phyloP scores from a whole-genome alignment of 2,329 filamentous ascomycete species.

The Akanthomyces dipterigenus region DNA sequence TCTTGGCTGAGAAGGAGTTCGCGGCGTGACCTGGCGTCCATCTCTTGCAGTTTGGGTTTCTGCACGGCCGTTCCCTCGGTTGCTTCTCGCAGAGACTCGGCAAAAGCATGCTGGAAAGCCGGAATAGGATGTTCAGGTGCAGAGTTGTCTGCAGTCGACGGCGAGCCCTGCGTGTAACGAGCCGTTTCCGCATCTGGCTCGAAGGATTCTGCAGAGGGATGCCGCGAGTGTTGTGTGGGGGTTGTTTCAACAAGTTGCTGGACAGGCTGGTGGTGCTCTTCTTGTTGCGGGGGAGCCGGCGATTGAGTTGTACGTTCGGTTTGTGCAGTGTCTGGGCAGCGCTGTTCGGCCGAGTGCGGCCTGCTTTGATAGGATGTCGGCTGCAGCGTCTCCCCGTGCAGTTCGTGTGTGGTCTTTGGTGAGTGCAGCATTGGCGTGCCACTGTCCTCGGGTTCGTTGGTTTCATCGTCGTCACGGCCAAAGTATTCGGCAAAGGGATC shows the following conservation, averaged over 20 bases:
- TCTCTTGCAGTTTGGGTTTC: conserved; percentile 47
- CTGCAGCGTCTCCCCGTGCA: neutral
- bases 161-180: neutral
- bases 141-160: neutral
- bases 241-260: neutral
- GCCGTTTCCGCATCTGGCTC: neutral
- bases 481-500: conserved; percentile 6
- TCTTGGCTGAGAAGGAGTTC: conserved; percentile 61
- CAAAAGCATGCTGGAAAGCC: conserved; percentile 73
- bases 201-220: neutral
- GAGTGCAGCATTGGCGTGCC: neutral
- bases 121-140: conserved; percentile 57
- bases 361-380: neutral
- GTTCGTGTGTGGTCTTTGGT: neutral
- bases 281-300: neutral
- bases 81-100: conserved; percentile 72
- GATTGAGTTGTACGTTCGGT: neutral
- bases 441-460: neutral
- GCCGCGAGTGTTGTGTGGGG: neutral
- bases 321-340: neutral
- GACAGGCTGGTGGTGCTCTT: neutral
- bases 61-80: conserved; percentile 37
- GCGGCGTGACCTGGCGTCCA: conserved; percentile 55
- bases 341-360: neutral
- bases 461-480: neutral